Evolutionary conservation across 768 basidiomycete genomes (phyloP).

Genomic region (Lactarius hengduanensis): DNA sequence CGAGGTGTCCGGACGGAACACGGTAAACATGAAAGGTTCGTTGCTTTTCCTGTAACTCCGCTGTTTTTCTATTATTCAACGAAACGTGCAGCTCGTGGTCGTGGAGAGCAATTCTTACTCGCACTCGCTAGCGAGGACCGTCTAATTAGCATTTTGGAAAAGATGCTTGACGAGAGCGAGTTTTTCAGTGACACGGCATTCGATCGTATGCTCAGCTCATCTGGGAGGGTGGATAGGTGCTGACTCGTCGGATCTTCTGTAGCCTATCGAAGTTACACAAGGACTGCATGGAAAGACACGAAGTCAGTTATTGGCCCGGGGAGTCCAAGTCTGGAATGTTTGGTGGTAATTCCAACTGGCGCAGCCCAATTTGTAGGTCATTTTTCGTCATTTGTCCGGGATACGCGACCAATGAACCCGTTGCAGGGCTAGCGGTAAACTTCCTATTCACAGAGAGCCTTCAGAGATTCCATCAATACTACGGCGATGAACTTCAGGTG

Average conservation of each 20-base stretch:
- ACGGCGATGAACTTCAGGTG: slow-evolving; percentile 87
- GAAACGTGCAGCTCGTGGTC: slow-evolving; percentile 45
- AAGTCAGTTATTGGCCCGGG: slow-evolving; percentile 97
- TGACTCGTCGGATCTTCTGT: slow-evolving; percentile 2
- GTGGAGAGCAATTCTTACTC: slow-evolving; percentile 81
- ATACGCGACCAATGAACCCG: slow-evolving; percentile 12
- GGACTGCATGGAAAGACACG: slow-evolving; percentile 90
- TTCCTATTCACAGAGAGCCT: slow-evolving; percentile 94
- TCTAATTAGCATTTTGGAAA: slow-evolving; percentile 81
- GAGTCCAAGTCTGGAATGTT: slow-evolving; percentile 98
- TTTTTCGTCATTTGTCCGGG: not conserved
- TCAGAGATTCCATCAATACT: slow-evolving; percentile 97
- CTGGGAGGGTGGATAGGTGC: not conserved
- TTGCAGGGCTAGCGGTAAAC: slow-evolving; percentile 89
- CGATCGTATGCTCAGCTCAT: slow-evolving; percentile 67
- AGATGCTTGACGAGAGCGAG: slow-evolving; percentile 97
- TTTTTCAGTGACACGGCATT: slow-evolving; percentile 93
- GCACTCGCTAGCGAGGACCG: slow-evolving; percentile 93
- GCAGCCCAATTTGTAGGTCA: slow-evolving; percentile 79
- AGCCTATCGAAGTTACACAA: slow-evolving; percentile 90
- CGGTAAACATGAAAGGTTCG: slow-evolving; percentile 92
- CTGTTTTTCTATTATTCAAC: slow-evolving; percentile 30
- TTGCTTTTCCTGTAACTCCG: slow-evolving; percentile 6
- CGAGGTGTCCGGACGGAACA: slow-evolving; percentile 83
- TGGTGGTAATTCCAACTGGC: slow-evolving; percentile 97